Percentiles rank a stretch among this genome's conserved stretches.
These are phyloP conservation scores for Aspergillus sp. DNA, from an alignment of 2,329 filamentous ascomycete genomes.

Conservation along the genomic window DNA sequence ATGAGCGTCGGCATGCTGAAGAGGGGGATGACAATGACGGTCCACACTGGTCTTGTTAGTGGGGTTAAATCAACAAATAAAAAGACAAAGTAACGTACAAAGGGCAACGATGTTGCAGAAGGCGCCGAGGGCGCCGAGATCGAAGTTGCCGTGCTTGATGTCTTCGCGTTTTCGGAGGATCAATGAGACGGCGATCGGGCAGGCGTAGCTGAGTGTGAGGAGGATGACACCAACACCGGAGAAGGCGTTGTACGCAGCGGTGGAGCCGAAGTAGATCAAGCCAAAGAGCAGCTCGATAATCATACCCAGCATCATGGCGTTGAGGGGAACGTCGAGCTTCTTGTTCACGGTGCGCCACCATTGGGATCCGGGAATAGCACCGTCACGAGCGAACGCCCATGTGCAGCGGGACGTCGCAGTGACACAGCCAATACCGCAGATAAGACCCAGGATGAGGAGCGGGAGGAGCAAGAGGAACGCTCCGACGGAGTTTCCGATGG, in stretches of 20 bases:
- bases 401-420: slow-evolving; percentile 74
- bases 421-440: slow-evolving; percentile 71
- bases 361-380: slow-evolving; percentile 69
- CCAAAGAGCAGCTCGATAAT: slow-evolving; percentile 69
- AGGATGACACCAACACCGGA: slow-evolving; percentile 79
- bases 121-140: slow-evolving; percentile 66
- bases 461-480: slow-evolving; percentile 71
- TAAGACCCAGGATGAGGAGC: slow-evolving; percentile 67
- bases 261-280: slow-evolving; percentile 76
- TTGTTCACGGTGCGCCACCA: slow-evolving; percentile 67
- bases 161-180: slow-evolving; percentile 60
- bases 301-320: slow-evolving; percentile 67
- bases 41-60: slow-evolving; percentile 65
- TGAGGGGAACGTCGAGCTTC: slow-evolving; percentile 67
- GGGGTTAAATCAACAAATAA: neutral
- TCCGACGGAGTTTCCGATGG: slow-evolving; percentile 69
- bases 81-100: neutral
- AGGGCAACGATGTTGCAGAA: slow-evolving; percentile 9
- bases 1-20: slow-evolving; percentile 73
- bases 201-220: slow-evolving; percentile 70
- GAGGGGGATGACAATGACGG: slow-evolving; percentile 66
- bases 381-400: slow-evolving; percentile 74
- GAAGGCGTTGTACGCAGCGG: slow-evolving; percentile 76
- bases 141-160: slow-evolving; percentile 65
- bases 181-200: slow-evolving; percentile 71